Conservation (phyloP, 2,329 filamentous ascomycete genomes). For the Aspergillus nomiae region DNA sequence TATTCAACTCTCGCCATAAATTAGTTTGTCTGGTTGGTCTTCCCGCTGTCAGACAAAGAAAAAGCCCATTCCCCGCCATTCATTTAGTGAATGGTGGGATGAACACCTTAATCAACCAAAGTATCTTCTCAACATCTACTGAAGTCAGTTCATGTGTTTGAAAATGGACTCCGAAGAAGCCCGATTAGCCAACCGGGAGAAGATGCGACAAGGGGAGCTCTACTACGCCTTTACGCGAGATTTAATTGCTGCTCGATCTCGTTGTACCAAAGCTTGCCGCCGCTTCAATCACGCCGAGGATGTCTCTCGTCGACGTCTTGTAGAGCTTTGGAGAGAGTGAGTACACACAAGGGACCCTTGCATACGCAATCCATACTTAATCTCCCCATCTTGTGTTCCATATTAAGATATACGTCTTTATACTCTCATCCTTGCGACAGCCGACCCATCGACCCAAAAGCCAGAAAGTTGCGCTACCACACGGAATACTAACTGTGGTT, state of each 20-base stretch:
- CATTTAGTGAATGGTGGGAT: neutral
- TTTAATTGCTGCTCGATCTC: constrained; percentile 62
- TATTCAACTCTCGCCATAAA: neutral
- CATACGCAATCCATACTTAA: neutral
- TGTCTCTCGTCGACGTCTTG: constrained; percentile 60
- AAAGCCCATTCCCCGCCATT: neutral
- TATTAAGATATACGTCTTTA: neutral
- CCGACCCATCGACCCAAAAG: neutral
- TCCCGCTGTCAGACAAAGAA: neutral
- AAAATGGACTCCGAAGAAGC: constrained; percentile 16
- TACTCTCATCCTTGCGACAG: neutral
- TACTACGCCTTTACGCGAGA: constrained; percentile 74
- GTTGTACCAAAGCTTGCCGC: constrained; percentile 63
- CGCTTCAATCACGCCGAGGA: constrained; percentile 66
- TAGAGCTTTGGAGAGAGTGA: constrained; percentile 73
- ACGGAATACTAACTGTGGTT: neutral
- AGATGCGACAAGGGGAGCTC: constrained; percentile 68
- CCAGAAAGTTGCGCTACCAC: neutral
- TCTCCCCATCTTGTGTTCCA: neutral
- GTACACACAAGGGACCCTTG: constrained; percentile 28
- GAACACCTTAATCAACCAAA: neutral
- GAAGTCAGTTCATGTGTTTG: no score
- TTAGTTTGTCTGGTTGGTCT: neutral
- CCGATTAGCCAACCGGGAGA: constrained; percentile 32
- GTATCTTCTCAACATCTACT: neutral